Evolutionary conservation across 1,139 yeast genomes (phyloP).

Genomic region (Debaryomyces coudertii): DNA sequence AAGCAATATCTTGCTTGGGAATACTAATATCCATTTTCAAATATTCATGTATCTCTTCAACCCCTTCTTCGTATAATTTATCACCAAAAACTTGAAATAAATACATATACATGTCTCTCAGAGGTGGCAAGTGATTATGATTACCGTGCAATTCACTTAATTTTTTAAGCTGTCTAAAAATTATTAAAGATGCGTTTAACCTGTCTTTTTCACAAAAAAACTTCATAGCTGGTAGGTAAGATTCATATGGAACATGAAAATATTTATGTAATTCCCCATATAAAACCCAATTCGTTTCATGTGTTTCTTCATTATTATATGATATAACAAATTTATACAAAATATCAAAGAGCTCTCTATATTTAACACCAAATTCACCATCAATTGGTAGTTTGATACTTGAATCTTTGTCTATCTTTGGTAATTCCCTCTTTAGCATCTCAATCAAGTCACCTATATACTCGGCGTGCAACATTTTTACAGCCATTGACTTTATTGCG

Average conservation of each 20-base stretch:
- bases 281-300: constrained; percentile 63
- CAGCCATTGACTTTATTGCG: constrained; percentile 52
- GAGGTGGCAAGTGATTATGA: constrained; percentile 55
- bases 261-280: constrained; percentile 62
- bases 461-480: constrained; percentile 49
- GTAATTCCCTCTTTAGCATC: constrained; percentile 62
- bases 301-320: constrained; percentile 41
- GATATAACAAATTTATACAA: constrained; percentile 52
- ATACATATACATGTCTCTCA: constrained; percentile 64
- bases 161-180: constrained; percentile 65
- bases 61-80: constrained; percentile 66
- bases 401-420: constrained; percentile 42
- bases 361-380: constrained; percentile 30
- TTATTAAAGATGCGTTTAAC: constrained; percentile 64
- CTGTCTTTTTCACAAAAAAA: constrained; percentile 60
- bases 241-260: constrained; percentile 61
- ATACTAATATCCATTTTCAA: constrained; percentile 67
- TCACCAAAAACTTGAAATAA: constrained; percentile 66
- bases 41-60: constrained; percentile 64
- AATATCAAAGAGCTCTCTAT: constrained; percentile 37
- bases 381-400: constrained; percentile 33
- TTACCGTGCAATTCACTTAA: constrained; percentile 58
- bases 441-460: constrained; percentile 61
- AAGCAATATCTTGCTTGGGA: constrained; percentile 54
- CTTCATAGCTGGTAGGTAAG: constrained; percentile 62